These are phyloP conservation scores for Smithsoniella earleae DNA, from an alignment of 163 green algal genomes.

Conservation along the genomic window DNA sequence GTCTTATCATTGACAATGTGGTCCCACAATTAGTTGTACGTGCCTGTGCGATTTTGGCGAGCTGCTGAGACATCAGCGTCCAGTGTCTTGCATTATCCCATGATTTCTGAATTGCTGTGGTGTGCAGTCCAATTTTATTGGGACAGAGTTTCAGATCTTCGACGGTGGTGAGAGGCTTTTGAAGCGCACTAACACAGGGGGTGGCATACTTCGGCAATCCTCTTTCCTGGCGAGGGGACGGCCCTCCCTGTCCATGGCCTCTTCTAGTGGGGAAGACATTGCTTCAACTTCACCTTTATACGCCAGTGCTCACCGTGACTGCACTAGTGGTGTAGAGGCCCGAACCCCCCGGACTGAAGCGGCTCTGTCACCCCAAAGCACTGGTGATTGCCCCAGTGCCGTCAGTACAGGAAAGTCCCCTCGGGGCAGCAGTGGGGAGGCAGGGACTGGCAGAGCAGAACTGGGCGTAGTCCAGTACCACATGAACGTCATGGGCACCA, in stretches of 20 bases:
- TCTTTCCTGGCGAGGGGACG: neutral
- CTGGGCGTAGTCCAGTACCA: constrained; percentile 70
- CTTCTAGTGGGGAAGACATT: neutral
- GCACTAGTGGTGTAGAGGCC: no score
- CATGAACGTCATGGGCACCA: constrained; percentile 85
- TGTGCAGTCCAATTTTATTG: constrained; percentile 84
- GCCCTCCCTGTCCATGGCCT: neutral
- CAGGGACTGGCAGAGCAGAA: constrained; percentile 40
- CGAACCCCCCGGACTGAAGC: no score
- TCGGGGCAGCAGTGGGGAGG: neutral
- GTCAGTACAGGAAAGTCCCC: neutral
- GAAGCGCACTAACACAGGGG: constrained; percentile 33
- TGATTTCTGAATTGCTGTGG: no score
- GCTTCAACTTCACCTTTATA: neutral
- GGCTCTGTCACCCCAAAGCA: neutral
- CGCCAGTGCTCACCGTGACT: neutral
- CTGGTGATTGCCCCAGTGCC: neutral
- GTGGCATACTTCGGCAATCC: neutral
- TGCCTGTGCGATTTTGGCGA: no score
- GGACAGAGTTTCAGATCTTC: constrained; percentile 82
- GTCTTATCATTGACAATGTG: no score
- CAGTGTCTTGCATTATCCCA: no score
- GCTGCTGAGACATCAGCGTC: no score
- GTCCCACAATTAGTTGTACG: constrained; percentile 55
- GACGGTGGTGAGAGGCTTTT: constrained; percentile 56